Conservation (phyloP, 305 asterid genomes). For the Solanum aculeatissimum region DNA sequence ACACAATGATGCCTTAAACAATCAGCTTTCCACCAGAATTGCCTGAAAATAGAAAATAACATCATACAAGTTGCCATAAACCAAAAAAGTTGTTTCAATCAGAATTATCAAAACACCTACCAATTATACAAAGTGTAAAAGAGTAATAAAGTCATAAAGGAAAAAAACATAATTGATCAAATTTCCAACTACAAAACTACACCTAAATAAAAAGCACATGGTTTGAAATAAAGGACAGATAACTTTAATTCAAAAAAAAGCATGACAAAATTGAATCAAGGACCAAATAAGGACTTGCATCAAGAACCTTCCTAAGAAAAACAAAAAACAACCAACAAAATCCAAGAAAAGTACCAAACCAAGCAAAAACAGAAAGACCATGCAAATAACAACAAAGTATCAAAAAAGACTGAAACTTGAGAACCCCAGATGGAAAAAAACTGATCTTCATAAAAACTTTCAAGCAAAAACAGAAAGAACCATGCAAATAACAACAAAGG, state of each 20-base stretch:
- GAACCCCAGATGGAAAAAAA: not conserved
- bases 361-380: not conserved
- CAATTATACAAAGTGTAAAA: not conserved
- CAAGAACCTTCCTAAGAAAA: not conserved
- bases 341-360: not conserved
- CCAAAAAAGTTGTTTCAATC: not conserved
- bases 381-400: not conserved
- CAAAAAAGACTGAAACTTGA: not conserved
- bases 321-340: not conserved
- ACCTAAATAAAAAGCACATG: not conserved
- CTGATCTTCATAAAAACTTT: not conserved
- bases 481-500: not conserved
- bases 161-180: not conserved
- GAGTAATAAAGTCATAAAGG: not conserved
- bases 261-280: not conserved
- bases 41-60: not conserved
- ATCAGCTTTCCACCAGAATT: not conserved
- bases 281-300: not conserved
- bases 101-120: not conserved
- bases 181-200: conserved; percentile 1
- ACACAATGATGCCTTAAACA: not conserved
- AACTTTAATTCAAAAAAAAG: not conserved
- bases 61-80: not conserved
- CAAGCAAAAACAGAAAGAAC: not conserved
- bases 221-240: conserved; percentile 1